Conservation (phyloP, 1,284 basidiomycete species). For the Kalmanozyma brasiliensis region DNA sequence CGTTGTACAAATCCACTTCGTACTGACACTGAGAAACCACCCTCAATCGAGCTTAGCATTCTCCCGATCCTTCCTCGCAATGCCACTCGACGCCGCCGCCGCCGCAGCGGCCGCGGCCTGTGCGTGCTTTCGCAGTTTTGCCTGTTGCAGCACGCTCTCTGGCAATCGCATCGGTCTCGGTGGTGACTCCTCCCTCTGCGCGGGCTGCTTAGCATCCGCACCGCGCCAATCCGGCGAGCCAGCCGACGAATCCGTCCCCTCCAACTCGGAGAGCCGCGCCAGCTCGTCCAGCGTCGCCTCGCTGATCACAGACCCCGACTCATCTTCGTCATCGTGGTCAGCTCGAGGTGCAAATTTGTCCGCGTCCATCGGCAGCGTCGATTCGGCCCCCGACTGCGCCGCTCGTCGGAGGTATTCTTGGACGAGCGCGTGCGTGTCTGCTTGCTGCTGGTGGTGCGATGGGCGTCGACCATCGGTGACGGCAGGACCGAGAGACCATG, state of each 20-base stretch:
- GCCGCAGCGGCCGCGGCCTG: constrained; percentile 20
- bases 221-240: constrained; percentile 18
- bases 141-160: constrained; percentile 23
- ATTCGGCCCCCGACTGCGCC: constrained; percentile 16
- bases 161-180: constrained; percentile 20
- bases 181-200: constrained; percentile 6
- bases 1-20: too few relatives aligned
- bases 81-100: constrained; percentile 28
- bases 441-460: constrained; percentile 25
- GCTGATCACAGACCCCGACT: constrained; percentile 36
- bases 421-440: constrained; percentile 41
- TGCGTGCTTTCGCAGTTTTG: constrained; percentile 16
- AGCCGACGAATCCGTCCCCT: constrained; percentile 20
- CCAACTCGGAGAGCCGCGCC: constrained; percentile 44
- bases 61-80: constrained; percentile 36
- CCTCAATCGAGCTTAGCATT: not conserved
- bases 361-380: constrained; percentile 12
- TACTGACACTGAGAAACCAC: too few relatives aligned
- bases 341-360: constrained; percentile 5
- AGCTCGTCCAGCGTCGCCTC: constrained; percentile 57
- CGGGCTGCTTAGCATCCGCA: constrained; percentile 9
- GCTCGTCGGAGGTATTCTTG: constrained; percentile 44
- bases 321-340: constrained; percentile 23
- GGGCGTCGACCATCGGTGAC: constrained; percentile 6
- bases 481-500: constrained; percentile 31